Evolutionary conservation across 768 basidiomycete genomes (phyloP).

Genomic region (Lentinula guzmanii): DNA sequence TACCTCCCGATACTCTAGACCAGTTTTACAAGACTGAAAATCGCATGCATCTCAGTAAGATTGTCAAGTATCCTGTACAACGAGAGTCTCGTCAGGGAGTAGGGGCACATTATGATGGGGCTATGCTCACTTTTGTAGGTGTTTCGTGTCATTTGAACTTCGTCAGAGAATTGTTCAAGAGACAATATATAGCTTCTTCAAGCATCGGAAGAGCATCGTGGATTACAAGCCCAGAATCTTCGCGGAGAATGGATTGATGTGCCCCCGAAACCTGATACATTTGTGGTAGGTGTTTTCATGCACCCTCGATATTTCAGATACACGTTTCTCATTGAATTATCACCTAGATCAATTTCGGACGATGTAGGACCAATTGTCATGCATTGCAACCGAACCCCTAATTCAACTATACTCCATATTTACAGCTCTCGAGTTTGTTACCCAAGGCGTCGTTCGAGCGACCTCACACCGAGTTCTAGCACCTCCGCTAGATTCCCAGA

Average conservation of each 20-base stretch:
- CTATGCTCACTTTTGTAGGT: conserved; percentile 5
- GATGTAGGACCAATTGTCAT: not conserved
- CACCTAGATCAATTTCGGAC: conserved; percentile 37
- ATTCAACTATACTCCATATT: not conserved
- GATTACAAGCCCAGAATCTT: conserved; percentile 54
- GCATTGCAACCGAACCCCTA: too few species aligned
- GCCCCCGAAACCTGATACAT: conserved; percentile 46
- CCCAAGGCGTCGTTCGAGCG: conserved; percentile 4
- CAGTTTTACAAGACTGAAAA: conserved; percentile 36
- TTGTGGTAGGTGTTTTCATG: conserved; percentile 42
- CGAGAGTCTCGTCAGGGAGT: conserved; percentile 19
- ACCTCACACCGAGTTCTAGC: conserved; percentile 6
- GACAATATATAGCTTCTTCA: conserved; percentile 36
- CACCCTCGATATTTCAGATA: conserved; percentile 34
- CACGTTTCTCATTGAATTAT: conserved; percentile 32
- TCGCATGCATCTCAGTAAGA: conserved; percentile 30
- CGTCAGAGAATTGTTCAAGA: not conserved
- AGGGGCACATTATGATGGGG: conserved; percentile 4
- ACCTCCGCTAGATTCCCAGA: not conserved
- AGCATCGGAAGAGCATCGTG: conserved; percentile 43
- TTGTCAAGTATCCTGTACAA: conserved; percentile 44
- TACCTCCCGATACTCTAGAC: conserved; percentile 33
- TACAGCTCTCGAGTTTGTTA: conserved; percentile 5
- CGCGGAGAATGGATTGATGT: conserved; percentile 52
- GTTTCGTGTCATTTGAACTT: not conserved